These are phyloP conservation scores for Puccinellia tenuiflora DNA, from an alignment of 176 grass and related monocot species.

Conservation along the genomic window DNA sequence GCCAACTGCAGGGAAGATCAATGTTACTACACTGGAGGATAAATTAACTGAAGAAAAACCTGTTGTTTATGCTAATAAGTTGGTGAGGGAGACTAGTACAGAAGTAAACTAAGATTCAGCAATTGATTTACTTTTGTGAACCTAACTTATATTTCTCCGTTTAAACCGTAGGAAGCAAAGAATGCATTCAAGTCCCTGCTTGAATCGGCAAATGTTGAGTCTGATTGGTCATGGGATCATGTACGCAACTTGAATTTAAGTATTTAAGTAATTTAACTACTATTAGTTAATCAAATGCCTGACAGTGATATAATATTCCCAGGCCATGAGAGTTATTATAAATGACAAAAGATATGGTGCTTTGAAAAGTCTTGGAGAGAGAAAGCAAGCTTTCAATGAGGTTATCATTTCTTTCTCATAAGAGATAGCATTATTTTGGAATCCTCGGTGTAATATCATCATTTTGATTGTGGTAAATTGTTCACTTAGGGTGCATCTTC, in stretches of 20 bases:
- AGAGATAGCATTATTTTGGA: no score
- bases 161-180: conserved; percentile 69
- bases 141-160: background rate
- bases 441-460: background rate
- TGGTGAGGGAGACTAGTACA: conserved; percentile 45
- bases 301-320: conserved; percentile 30
- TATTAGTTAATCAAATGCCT: conserved; percentile 10
- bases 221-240: conserved; percentile 97
- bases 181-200: conserved; percentile 81
- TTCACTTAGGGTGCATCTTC: background rate
- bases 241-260: conserved; percentile 28
- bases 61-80: conserved; percentile 76
- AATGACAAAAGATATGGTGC: conserved; percentile 22
- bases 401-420: no score
- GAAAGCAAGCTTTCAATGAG: conserved; percentile 99
- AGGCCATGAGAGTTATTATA: conserved; percentile 91
- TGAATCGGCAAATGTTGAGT: conserved; percentile 67
- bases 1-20: conserved; percentile 58
- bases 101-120: background rate
- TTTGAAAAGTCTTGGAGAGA: conserved; percentile 70
- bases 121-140: background rate
- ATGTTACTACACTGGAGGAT: conserved; percentile 62
- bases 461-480: background rate
- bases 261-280: background rate
- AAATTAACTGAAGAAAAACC: conserved; percentile 66